Evolutionary conservation across 208 protist genomes (phyloP).

Genomic region (Vickermania ingenoplastis): DNA sequence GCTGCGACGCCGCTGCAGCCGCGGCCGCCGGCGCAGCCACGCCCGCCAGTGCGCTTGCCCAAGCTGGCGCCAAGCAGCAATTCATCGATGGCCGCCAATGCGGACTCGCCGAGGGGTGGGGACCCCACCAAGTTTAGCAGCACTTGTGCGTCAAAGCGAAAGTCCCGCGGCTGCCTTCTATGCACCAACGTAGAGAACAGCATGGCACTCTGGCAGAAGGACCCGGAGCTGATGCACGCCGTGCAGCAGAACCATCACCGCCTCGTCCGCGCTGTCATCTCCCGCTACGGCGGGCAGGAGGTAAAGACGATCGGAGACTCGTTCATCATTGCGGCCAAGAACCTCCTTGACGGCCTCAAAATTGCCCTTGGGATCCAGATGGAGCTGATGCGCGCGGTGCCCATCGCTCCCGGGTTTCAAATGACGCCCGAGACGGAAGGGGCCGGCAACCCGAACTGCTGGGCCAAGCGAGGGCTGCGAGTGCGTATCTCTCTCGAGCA

Average conservation of each 20-base stretch:
- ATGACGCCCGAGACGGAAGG: conserved; percentile 54
- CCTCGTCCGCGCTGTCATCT: conserved; percentile 53
- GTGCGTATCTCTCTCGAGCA: conserved; percentile 67
- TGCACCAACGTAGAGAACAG: conserved; percentile 81
- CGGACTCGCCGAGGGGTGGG: conserved; percentile 20
- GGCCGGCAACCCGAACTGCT: conserved; percentile 22
- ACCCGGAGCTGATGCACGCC: conserved; percentile 43
- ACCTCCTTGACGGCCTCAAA: conserved; percentile 50
- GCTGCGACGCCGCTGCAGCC: background rate
- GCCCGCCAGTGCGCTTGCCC: background rate
- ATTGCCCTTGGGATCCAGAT: conserved; percentile 63
- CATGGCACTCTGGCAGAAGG: conserved; percentile 64
- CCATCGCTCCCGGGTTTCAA: conserved; percentile 46
- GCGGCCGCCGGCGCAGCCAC: background rate
- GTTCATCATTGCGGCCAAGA: conserved; percentile 75
- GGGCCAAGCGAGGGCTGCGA: conserved; percentile 32
- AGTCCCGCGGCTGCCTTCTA: conserved; percentile 37
- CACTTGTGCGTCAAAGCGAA: conserved; percentile 28
- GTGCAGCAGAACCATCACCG: conserved; percentile 61
- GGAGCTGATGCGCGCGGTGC: conserved; percentile 52
- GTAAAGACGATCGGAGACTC: conserved; percentile 78
- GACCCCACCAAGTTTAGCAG: conserved; percentile 30
- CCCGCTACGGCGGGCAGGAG: conserved; percentile 60
- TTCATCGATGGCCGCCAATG: background rate
- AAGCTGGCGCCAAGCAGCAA: background rate